Evolutionary conservation across 148 eudicot species (phyloP), one percentile per base, ranked within the genome.

Genomic region (Limonium bicolor): DNA sequence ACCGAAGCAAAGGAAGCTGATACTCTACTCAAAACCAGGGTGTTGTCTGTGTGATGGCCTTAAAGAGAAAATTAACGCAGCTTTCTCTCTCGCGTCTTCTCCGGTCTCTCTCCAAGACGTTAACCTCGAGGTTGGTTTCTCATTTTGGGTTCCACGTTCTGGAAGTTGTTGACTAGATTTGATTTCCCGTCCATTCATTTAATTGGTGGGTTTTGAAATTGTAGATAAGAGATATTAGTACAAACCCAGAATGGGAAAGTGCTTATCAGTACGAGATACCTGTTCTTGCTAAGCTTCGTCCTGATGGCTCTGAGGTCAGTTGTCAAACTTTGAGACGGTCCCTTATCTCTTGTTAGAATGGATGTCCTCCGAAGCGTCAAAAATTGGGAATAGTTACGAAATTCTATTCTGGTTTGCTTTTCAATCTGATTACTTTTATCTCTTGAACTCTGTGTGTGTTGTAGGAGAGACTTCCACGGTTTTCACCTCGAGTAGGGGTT

Each of bases 1-100:
- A 4, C 8, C 6, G 6, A 32, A 5, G 7, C 50, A 53, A 2
- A 71, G 70, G 38, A 79, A 73, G 66, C 64, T 87, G 30, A 56
- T 82, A 15, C 68, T 87, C 2, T 82, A 87, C 61, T 87, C 94
- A 1, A 87, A 79, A 57, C 94, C 96, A 3, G 90, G 90, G 22
- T 87, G 96, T 54, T 87, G 96, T 67, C 70, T 87, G 60, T 87
- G 96, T 56, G 94, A 87, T 61, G 94, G 90, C 48, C 90, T 82
- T 54, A 82, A 87, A 65, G 83, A 82, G 55, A 87, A 83, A 48
- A 76, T 87, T 4, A 44, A 67, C 28, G 69, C 83, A 28, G 90
- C 90, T 0, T 67, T 82, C 38, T 61, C 73, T 54, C 69, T 78
- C 41, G 67, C 50, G n/a, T 32, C 50, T 0, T 26, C 74, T 3